These are phyloP conservation scores for Penicillium manginii DNA, from an alignment of 495 filamentous ascomycete species.

Conservation along the genomic window DNA sequence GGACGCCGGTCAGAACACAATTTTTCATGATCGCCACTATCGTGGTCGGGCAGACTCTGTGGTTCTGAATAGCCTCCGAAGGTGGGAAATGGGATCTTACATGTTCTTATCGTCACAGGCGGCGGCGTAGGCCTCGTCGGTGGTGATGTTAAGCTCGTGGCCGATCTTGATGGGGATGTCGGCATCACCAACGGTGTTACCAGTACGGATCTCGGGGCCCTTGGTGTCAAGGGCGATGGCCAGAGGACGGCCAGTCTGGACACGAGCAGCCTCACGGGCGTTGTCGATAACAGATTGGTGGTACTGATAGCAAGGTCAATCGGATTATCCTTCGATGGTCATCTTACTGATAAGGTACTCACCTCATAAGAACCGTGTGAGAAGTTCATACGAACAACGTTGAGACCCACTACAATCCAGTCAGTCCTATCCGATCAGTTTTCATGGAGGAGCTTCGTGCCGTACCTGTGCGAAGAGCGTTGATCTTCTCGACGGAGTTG, in stretches of 20 bases:
- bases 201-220: slow-evolving; percentile 97
- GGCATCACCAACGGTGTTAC: slow-evolving; percentile 81
- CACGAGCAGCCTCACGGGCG: slow-evolving; percentile 78
- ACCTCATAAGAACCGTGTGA: slow-evolving; percentile 95
- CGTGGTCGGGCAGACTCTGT: background rate
- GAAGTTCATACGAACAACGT: slow-evolving; percentile 99
- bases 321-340: slow-evolving; percentile 1
- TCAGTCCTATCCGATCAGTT: slow-evolving; percentile 16
- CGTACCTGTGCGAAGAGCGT: slow-evolving; percentile 76
- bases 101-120: slow-evolving; percentile 87
- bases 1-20: slow-evolving; percentile 16
- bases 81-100: slow-evolving; percentile 55
- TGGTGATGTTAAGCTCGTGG: slow-evolving; percentile 88
- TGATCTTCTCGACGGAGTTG: slow-evolving; percentile 95
- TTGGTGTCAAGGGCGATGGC: slow-evolving; percentile 99
- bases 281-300: slow-evolving; percentile 97
- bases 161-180: slow-evolving; percentile 88
- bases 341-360: slow-evolving; percentile 26
- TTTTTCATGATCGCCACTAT: background rate
- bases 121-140: slow-evolving; percentile 91
- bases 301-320: slow-evolving; percentile 54
- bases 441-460: slow-evolving; percentile 4
- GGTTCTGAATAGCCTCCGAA: too few relatives aligned
- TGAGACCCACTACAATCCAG: slow-evolving; percentile 69
- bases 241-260: slow-evolving; percentile 77